Conservation (phyloP, 805 yeast genomes). For the Candida xyloterini region DNA sequence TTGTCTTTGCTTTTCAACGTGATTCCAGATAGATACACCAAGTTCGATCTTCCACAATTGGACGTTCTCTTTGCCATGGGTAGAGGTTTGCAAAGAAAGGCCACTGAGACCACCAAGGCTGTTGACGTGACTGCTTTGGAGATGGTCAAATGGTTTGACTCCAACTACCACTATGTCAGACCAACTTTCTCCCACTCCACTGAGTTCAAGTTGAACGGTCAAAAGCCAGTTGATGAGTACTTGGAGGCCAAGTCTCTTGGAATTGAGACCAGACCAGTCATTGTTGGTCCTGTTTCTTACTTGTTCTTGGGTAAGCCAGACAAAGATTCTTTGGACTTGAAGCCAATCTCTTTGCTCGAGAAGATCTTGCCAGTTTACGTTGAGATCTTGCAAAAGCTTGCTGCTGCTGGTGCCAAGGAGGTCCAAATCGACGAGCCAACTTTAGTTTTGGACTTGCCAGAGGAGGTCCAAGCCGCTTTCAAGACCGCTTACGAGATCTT, state of each 20-base stretch:
- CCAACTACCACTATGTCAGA: constrained; percentile 99
- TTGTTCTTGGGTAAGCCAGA: constrained; percentile 96
- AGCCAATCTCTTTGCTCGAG: constrained; percentile 85
- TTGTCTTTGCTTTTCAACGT: constrained; percentile 90
- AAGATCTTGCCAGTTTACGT: constrained; percentile 92
- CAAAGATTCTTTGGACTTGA: constrained; percentile 93
- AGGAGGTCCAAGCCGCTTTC: constrained; percentile 78
- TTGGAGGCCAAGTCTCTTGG: constrained; percentile 97
- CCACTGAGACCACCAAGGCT: constrained; percentile 79
- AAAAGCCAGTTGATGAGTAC: constrained; percentile 96
- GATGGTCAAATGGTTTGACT: constrained; percentile 99
- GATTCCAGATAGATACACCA: constrained; percentile 94
- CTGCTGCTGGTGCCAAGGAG: constrained; percentile 89
- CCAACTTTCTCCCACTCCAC: constrained; percentile 97
- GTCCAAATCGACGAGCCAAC: constrained; percentile 98
- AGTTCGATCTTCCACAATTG: constrained; percentile 81
- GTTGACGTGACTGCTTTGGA: constrained; percentile 98
- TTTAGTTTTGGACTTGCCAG: constrained; percentile 89
- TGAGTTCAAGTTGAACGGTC: constrained; percentile 91
- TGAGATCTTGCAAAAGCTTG: constrained; percentile 81
- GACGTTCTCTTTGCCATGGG: constrained; percentile 99
- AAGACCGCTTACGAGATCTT: constrained; percentile 82
- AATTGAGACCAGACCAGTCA: constrained; percentile 94
- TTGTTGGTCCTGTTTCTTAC: constrained; percentile 96
- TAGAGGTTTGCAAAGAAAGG: constrained; percentile 98